Evolutionary conservation across 78 protist genomes (phyloP), one percentile per base, ranked within the genome.

Genomic region (Cavenderia fasciculata): DNA sequence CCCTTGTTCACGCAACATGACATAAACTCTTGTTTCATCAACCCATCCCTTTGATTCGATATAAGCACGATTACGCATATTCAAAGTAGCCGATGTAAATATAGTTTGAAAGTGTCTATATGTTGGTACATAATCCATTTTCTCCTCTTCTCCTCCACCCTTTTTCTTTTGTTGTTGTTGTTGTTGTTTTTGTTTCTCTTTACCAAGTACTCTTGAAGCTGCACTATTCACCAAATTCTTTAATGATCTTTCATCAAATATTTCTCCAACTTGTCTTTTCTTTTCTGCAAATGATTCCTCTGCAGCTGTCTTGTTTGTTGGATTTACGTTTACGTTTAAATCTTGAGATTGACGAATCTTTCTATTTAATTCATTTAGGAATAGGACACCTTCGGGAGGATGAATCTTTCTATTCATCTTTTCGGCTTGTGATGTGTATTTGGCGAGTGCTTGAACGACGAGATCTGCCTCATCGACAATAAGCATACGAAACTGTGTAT

Each of bases 31-130:
- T 19, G 65, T 54, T 19, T 5, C 8, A 56, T 82, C 68, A 25
- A 82, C 57, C 90, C 90, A 82, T 44, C 68, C 90, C 25, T 40
- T 68, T 23, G 41, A 68, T 40, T 56, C 61, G 36, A 82, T 82
- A 5, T 36, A 21, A 43, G 41, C 52, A 44, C 51, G 65, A 14
- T 74, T 82, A 21, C 29, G 18, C 14, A 47, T 21, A 4, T 31
- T 61, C n/a, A 82, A 18, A 0, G 90, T 82, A 6, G 90, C 90
- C 16, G 90, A 82, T 25, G 78, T 21, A 18, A 52, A 68, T 36
- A 82, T 44, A n/a, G 79, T 69, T 68, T 82, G 90, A 51, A 82
- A 82, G 14, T 27, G 56, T 29, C 90, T 21, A 31, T 19, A 29
- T 14, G 72, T 63, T 63, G 12, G 43, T 14, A 6, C 51, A 40